Base-by-base conservation (phyloP, 148 eudicot species). In the Chenopodium suecicum region DNA sequence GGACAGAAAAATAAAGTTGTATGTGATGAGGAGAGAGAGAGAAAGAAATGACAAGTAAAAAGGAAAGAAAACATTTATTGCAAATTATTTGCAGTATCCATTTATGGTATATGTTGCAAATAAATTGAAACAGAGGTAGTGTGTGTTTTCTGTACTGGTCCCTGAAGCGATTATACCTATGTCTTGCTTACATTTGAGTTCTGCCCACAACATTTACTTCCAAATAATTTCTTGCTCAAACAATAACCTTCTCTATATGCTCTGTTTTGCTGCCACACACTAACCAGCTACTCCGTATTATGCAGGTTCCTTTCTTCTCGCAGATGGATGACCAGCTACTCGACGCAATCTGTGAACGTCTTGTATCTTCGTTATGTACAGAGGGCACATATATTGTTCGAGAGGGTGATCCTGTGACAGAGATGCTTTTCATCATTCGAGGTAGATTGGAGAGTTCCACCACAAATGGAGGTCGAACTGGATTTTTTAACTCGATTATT, bases 241-340 rank as follows among this genome's bases (percentile, higher is more conserved):
- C 17, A 20, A 10, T 13, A 20, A 23, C 17, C 65, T 75, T 69
- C 34, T 69, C 25, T 12, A 3, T n/a, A 13, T 60, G 54, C 32
- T 19, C 46, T 31, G 10, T 31, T 58, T 62, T 12, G 29, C 46
- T 50, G 8, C 22, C 68, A 12, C 69, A 11, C 41, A 71, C 16
- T 14, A 67, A 52, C 70, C 80, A 41, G 23, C 75, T 70, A 34
- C 71, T 58, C 44, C 34, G 20, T 34, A 17, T 63, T 22, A 80
- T 81, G 76, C 89, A 93, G 97, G 97, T 92, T 74, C 98, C 95
- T 16, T 92, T 91, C 78, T 93, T 93, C 92, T 92, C 95, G 17
- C 92, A 93, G 83, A 93, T 93, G 98, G 98, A 93, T 78, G 91
- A 93, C 85, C 98, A 90, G 70, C 89, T 93, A 65, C 98, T 93